Evolutionary conservation across 345 rosid genomes (phyloP), one percentile per base, ranked within the genome.

Genomic region (Capsella bursapastoris): DNA sequence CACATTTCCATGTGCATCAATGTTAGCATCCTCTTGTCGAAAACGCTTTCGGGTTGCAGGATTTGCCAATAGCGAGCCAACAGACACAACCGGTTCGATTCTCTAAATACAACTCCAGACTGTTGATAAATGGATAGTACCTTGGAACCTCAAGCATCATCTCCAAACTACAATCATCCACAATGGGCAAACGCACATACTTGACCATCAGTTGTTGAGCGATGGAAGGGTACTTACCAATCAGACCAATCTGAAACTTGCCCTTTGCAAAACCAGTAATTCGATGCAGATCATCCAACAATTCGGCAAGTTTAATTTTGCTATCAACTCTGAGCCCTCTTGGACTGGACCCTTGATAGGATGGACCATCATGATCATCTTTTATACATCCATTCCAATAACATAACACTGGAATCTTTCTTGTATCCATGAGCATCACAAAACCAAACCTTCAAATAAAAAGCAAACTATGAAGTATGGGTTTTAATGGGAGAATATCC

Each of bases 341-440:
- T 35, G 74, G 74, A 31, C 7, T 47, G 8, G 74, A 57, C 4
- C 66, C 74, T 70, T 70, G 3, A 10, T 70, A 70, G 15, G 58
- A 70, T 32, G 73, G 73, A 69, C 73, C 73, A 31, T 69, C 73
- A 57, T 8, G 41, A 8, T 65, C 73, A 57, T 57, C 73, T 70
- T 70, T 70, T 1, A 70, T 34, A 1, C 66, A 22, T 1, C 66
- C 57, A 59, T 57, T 70, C 74, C 74, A 57, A 13, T 57, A 70
- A 45, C 74, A 70, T 47, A 70, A 58, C 48, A 57, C n/a, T 0
- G 48, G 31, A 45, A 70, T 5, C 57, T 57, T 70, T 58, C 66
- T 62, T 27, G 51, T 62, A 13, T 43, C 67, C 52, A 43, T 62
- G 52, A 62, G 25, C 7, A 40, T 18, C 49, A 38, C 4, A 37